A percentile compares a stretch with the other conserved stretches of the same genome.
Conservation (phyloP, 345 rosid genomes). For the Linum tenue region DNA sequence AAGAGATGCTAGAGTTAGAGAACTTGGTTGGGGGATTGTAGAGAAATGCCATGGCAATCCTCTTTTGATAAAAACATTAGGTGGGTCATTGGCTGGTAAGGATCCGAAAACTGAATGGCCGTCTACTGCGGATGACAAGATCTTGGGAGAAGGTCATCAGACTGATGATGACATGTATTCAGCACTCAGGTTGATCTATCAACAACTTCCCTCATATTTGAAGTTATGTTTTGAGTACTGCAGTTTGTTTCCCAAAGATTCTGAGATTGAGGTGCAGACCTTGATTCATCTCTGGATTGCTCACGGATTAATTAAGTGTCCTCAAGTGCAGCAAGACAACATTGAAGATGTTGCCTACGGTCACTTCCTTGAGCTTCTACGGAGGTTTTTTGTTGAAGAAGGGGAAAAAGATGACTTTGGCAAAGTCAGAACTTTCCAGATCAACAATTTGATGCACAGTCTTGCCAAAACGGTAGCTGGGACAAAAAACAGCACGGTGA, state of each 20-base stretch:
- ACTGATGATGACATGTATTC: not conserved
- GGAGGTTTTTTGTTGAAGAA: not conserved
- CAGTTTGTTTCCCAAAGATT: slow-evolving; percentile 3
- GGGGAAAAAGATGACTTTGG: not conserved
- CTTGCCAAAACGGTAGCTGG: slow-evolving; percentile 16
- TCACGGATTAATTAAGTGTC: not conserved
- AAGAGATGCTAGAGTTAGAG: not conserved
- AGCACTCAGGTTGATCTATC: not conserved
- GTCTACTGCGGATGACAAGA: not conserved
- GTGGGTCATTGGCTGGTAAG: not conserved
- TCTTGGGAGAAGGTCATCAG: not conserved
- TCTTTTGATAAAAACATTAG: not conserved
- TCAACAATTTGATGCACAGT: slow-evolving; percentile 16
- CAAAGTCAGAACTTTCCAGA: not conserved
- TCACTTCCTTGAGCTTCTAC: not conserved
- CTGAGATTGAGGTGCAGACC: not conserved
- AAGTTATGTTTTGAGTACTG: not conserved
- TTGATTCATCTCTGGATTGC: not conserved
- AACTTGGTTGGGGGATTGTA: not conserved
- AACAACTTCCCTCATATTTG: not conserved
- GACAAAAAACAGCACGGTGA: not conserved
- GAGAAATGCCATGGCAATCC: not conserved
- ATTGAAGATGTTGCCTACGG: not conserved
- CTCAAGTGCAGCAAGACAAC: not conserved
- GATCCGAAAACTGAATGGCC: not conserved